Conservation (phyloP, 805 yeast genomes). For the Vanderwaltozyma tropicalis region DNA sequence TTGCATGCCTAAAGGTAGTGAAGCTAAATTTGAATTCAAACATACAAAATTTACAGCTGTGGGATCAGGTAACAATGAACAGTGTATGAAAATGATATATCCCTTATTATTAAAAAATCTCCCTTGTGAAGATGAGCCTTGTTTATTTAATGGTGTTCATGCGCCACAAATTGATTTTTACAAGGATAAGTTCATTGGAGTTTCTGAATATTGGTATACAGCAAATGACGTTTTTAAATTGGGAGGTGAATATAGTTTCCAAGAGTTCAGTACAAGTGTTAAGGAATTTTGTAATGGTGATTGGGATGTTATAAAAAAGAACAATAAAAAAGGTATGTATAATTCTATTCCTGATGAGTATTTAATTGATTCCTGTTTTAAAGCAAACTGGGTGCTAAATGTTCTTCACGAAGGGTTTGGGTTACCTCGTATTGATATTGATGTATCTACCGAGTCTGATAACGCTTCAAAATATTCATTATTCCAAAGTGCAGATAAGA, state of each 20-base stretch:
- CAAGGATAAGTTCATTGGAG: slow-evolving; percentile 78
- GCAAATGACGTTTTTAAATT: slow-evolving; percentile 82
- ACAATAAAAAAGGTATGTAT: slow-evolving; percentile 45
- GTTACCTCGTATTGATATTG: slow-evolving; percentile 55
- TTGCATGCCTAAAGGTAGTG: slow-evolving; percentile 63
- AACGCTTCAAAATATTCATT: slow-evolving; percentile 37
- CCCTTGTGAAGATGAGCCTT: slow-evolving; percentile 82
- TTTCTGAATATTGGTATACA: slow-evolving; percentile 96
- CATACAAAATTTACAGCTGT: slow-evolving; percentile 38
- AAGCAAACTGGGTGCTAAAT: slow-evolving; percentile 88
- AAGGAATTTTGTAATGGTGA: slow-evolving; percentile 63
- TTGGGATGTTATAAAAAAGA: slow-evolving; percentile 51
- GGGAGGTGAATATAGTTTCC: slow-evolving; percentile 81
- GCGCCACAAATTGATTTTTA: slow-evolving; percentile 80
- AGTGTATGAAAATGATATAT: slow-evolving; percentile 60
- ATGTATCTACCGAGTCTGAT: slow-evolving; percentile 15
- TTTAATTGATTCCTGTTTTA: slow-evolving; percentile 75
- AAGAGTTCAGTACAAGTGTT: slow-evolving; percentile 54
- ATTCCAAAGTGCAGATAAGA: slow-evolving; percentile 71
- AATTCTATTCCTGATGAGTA: slow-evolving; percentile 45
- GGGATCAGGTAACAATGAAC: slow-evolving; percentile 74
- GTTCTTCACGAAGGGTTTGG: slow-evolving; percentile 88
- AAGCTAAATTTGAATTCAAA: slow-evolving; percentile 36
- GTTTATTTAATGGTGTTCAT: slow-evolving; percentile 90
- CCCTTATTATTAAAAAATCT: slow-evolving; percentile 69